Percentiles rank a stretch among this genome's conserved stretches.
These are phyloP conservation scores for Scytalidium sp. DNA, from an alignment of 2,329 filamentous ascomycete genomes.

Conservation along the genomic window DNA sequence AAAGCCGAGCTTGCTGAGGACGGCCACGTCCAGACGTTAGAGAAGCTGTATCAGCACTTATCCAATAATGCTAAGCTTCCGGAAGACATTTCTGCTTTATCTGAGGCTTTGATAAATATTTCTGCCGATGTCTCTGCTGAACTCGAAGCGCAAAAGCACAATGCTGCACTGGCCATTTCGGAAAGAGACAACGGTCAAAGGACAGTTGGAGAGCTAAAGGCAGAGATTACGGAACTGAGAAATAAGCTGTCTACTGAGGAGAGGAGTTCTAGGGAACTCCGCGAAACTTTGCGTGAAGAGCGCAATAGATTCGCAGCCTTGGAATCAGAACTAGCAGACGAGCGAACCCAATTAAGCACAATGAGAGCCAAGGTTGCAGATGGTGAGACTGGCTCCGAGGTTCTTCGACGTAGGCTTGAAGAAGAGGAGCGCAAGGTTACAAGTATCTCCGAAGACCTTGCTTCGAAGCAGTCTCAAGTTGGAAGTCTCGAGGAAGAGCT, in stretches of 20 bases:
- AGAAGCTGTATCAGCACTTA: conserved; percentile 57
- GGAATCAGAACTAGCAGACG: conserved; percentile 57
- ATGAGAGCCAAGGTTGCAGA: conserved; percentile 73
- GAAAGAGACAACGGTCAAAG: conserved; percentile 61
- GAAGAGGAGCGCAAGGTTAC: conserved; percentile 72
- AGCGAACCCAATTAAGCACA: conserved; percentile 64
- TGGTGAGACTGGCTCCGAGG: conserved; percentile 80
- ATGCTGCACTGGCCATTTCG: conserved; percentile 55
- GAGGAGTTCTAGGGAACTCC: conserved; percentile 46
- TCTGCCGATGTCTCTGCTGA: conserved; percentile 59
- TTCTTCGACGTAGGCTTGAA: conserved; percentile 68
- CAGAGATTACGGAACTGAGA: conserved; percentile 52
- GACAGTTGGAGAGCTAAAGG: conserved; percentile 51
- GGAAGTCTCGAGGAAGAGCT: conserved; percentile 76
- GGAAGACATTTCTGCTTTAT: conserved; percentile 53
- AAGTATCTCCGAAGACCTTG: conserved; percentile 66
- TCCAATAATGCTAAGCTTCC: conserved; percentile 51
- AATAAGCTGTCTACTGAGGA: conserved; percentile 52
- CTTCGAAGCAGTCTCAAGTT: conserved; percentile 71
- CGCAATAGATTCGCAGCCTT: conserved; percentile 52
- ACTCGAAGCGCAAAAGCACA: conserved; percentile 56
- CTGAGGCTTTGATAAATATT: conserved; percentile 56
- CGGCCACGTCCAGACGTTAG: conserved; percentile 51
- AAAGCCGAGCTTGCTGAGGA: conserved; percentile 49
- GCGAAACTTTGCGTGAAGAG: conserved; percentile 51